A percentile compares a stretch with the other conserved stretches of the same genome.
These are phyloP conservation scores for Penicillium frequentans DNA, from an alignment of 2,329 filamentous ascomycete species.

Conservation along the genomic window DNA sequence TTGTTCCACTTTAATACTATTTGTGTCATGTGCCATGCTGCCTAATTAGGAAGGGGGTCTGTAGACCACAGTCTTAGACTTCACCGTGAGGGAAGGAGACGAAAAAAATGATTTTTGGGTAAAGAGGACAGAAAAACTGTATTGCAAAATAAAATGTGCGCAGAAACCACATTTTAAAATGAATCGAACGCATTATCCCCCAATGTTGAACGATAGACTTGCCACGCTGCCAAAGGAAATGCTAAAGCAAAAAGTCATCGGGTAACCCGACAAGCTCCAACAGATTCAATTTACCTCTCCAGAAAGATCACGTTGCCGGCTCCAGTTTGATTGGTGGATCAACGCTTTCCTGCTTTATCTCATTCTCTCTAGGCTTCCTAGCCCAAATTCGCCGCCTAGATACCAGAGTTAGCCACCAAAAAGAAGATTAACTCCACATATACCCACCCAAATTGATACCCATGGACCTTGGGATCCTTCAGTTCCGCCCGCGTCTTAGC, in stretches of 20 bases:
- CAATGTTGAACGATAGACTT: too few relatives aligned
- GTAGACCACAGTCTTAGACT: background rate
- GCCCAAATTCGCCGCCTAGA: background rate
- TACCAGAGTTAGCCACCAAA: background rate
- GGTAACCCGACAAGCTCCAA: background rate
- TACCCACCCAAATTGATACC: conserved; percentile 7
- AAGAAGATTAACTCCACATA: background rate
- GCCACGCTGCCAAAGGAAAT: too few relatives aligned
- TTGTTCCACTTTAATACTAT: too few relatives aligned
- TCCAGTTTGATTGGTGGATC: background rate
- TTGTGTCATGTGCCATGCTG: background rate
- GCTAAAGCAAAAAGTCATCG: too few relatives aligned
- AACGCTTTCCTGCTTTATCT: background rate
- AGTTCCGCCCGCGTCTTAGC: conserved; percentile 4
- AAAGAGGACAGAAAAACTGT: too few relatives aligned
- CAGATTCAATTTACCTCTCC: too few relatives aligned
- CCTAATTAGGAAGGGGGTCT: background rate
- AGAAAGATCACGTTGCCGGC: background rate
- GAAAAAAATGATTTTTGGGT: too few relatives aligned
- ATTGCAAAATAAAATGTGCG: background rate
- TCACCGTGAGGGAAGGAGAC: background rate
- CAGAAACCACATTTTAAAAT: background rate
- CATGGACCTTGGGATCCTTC: conserved; percentile 3
- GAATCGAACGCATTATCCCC: background rate
- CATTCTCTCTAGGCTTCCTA: background rate